Conservation (phyloP, 345 rosid genomes). For the Melaleuca alternifolia region DNA sequence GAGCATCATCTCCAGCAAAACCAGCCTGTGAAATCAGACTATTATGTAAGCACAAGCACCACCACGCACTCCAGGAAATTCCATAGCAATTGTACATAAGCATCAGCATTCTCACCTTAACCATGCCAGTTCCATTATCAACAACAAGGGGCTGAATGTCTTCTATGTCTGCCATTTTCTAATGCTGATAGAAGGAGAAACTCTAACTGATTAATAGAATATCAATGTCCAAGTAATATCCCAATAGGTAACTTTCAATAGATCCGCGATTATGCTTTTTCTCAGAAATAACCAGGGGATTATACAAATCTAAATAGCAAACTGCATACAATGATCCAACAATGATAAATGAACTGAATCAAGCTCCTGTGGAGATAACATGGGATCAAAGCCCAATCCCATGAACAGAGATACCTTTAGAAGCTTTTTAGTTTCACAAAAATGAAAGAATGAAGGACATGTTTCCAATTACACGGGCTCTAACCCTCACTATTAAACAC, state of each 20-base stretch:
- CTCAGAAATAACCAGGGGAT: neutral
- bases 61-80: neutral
- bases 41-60: neutral
- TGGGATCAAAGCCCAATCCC: neutral
- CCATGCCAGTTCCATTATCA: neutral
- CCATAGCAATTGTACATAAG: neutral
- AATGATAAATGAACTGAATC: too few relatives aligned
- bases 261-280: neutral
- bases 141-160: neutral
- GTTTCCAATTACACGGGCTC: too few relatives aligned
- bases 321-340: neutral
- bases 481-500: too few relatives aligned
- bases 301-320: neutral
- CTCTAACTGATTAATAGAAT: neutral
- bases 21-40: neutral
- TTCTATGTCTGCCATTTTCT: neutral
- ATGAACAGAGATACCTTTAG: too few relatives aligned
- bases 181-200: neutral
- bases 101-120: neutral
- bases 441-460: too few relatives aligned
- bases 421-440: too few relatives aligned
- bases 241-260: neutral
- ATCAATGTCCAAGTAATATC: neutral
- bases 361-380: neutral
- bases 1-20: neutral